A percentile compares a stretch with the other conserved stretches of the same genome.
phyloP scores from a whole-genome alignment of 2,329 filamentous ascomycete species.

The Talaromyces rugulosus region DNA sequence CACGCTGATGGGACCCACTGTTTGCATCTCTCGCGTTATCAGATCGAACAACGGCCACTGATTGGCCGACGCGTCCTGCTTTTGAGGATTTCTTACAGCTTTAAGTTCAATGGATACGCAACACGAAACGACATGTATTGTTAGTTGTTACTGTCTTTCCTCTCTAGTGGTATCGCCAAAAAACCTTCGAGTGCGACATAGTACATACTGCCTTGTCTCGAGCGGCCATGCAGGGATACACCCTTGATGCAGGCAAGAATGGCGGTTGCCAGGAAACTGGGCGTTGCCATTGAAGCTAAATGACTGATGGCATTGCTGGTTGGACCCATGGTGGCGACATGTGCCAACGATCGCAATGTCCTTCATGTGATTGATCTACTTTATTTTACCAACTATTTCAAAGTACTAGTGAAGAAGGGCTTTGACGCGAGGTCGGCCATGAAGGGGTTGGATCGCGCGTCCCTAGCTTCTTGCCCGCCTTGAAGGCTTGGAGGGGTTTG shows the following conservation, averaged over 20 bases:
- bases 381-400: background rate
- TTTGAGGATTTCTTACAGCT: background rate
- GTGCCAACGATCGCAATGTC: background rate
- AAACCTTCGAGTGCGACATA: background rate
- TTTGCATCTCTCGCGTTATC: conserved; percentile 10
- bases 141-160: background rate
- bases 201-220: background rate
- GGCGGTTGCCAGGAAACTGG: background rate
- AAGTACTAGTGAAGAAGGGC: background rate
- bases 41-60: conserved; percentile 3
- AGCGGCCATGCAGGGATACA: background rate
- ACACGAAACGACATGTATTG: background rate
- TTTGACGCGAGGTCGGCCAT: background rate
- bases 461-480: background rate
- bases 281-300: background rate
- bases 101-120: background rate
- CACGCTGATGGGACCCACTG: background rate
- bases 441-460: background rate
- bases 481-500: background rate
- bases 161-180: background rate
- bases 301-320: background rate
- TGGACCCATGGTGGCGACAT: background rate
- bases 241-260: background rate
- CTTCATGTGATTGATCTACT: background rate
- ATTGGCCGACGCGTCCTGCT: conserved; percentile 10